Base-by-base conservation (phyloP, 2,329 filamentous ascomycete genomes). In the Xylariaceae sp. region DNA sequence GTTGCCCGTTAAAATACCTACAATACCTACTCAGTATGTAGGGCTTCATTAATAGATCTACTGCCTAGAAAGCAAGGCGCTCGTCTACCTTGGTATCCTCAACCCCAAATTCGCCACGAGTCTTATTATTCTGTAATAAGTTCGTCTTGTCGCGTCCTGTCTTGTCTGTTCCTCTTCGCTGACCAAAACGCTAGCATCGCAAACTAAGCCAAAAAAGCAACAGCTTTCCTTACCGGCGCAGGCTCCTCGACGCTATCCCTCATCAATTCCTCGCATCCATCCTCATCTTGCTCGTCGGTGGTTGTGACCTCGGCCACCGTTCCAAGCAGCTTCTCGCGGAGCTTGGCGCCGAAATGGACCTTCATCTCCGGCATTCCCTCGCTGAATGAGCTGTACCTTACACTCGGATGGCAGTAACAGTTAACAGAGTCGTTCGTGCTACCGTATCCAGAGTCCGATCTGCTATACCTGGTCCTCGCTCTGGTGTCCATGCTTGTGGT, bases 361-460 rank as follows among this genome's bases (percentile, higher is more conserved):
- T 43, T 43, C 41, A 29, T 8, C 13, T 43, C 41, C 21, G 21
- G 12, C 22, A 18, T n/a, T 43, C 8, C 13, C 41, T 43, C 41
- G 21, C 41, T 12, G 21, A 18, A 37, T 34, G 36, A 13, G 18
- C 15, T 26, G 18, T 32, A 41, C 9, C 43, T 39, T 9, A 16
- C 21, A n/a, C 22, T 12, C 48, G n/a, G 21, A 22, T 18, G 18
- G 6, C 19, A 16, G 36, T 10, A 19, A 22, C 8, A 37, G 37
- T 51, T 50, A 40, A 54, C 50, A 30, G 49, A 22, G 43, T 54
- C 49, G 10, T 48, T 40, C 34, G 22, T 36, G 47, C 50, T 53
- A 34, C 50, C 42, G 54, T 54, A 54, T 16, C 44, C 53, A 3
- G 37, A 30, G 50, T 18, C 36, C 10, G 53, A 18, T 29, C 50